Percentiles rank a stretch among this genome's conserved stretches.
These are phyloP conservation scores for Venturia pyrina DNA, from an alignment of 2,329 filamentous ascomycete genomes.

Conservation along the genomic window DNA sequence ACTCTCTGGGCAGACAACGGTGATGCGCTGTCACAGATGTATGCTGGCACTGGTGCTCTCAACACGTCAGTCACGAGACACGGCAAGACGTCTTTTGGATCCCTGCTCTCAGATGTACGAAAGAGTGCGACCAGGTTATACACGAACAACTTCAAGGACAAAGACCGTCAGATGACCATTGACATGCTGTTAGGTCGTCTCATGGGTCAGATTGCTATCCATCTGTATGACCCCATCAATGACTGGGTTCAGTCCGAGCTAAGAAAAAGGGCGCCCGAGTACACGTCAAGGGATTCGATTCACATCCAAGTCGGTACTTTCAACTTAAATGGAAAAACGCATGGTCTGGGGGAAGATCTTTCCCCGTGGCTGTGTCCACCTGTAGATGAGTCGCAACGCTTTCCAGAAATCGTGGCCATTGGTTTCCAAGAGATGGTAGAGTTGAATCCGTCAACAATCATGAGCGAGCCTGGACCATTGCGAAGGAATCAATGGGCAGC, in stretches of 20 bases:
- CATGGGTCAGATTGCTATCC: conserved; percentile 72
- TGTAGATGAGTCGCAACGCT: conserved; percentile 43
- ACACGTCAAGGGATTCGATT: conserved; percentile 62
- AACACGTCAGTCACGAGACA: conserved; percentile 92
- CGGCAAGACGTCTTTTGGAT: conserved; percentile 91
- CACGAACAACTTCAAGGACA: conserved; percentile 96
- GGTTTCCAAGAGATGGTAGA: conserved; percentile 99
- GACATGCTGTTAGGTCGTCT: conserved; percentile 82
- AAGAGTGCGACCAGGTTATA: conserved; percentile 92
- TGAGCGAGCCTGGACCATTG: conserved; percentile 76
- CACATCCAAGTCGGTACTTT: conserved; percentile 82
- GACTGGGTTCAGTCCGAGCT: conserved; percentile 78
- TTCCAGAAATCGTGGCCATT: conserved; percentile 79
- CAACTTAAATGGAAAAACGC: conserved; percentile 83
- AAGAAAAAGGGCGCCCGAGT: conserved; percentile 51
- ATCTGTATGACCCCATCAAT: conserved; percentile 88
- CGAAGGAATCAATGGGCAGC: conserved; percentile 79
- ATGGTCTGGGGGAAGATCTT: conserved; percentile 69
- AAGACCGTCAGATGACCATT: conserved; percentile 85
- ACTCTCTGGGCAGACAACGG: conserved; percentile 97
- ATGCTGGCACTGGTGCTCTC: conserved; percentile 88
- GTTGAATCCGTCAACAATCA: conserved; percentile 93
- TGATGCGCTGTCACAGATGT: conserved; percentile 86
- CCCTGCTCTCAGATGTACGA: conserved; percentile 85
- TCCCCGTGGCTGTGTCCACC: conserved; percentile 80